phyloP scores from a whole-genome alignment of 306 rosid species.

The Purshia tridentata region DNA sequence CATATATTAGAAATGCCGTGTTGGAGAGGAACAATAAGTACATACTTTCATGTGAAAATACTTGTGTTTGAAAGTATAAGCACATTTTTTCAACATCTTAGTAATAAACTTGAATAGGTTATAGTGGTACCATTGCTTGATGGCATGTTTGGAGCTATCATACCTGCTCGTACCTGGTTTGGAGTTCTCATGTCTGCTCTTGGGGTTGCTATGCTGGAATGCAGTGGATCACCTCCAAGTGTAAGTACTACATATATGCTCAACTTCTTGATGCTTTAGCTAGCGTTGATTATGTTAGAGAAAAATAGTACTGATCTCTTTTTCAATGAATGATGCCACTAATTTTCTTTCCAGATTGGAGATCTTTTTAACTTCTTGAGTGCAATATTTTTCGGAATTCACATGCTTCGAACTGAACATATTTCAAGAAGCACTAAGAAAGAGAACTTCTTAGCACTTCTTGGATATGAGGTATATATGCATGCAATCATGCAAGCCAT shows the following conservation, averaged over 20 bases:
- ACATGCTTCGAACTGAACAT: conserved; percentile 78
- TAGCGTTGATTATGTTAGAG: background rate
- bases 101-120: conserved; percentile 40
- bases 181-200: conserved; percentile 67
- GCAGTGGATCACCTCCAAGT: conserved; percentile 63
- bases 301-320: background rate
- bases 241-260: conserved; percentile 21
- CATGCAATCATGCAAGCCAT: background rate
- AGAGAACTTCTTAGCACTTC: conserved; percentile 51
- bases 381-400: conserved; percentile 71
- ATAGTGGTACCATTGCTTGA: conserved; percentile 75
- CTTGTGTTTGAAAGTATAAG: no score
- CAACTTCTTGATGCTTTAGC: background rate
- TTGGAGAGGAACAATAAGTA: no score
- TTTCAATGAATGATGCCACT: background rate
- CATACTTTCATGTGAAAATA: no score
- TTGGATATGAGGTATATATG: conserved; percentile 56
- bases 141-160: conserved; percentile 58
- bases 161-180: conserved; percentile 65
- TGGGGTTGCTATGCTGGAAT: conserved; percentile 72
- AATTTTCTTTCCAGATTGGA: conserved; percentile 46
- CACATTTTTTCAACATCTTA: background rate
- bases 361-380: conserved; percentile 74
- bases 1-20: no score
- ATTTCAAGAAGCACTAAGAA: conserved; percentile 52